phyloP scores from a whole-genome alignment of 2,329 filamentous ascomycete species.

The Aspergillus spinulosporus region DNA sequence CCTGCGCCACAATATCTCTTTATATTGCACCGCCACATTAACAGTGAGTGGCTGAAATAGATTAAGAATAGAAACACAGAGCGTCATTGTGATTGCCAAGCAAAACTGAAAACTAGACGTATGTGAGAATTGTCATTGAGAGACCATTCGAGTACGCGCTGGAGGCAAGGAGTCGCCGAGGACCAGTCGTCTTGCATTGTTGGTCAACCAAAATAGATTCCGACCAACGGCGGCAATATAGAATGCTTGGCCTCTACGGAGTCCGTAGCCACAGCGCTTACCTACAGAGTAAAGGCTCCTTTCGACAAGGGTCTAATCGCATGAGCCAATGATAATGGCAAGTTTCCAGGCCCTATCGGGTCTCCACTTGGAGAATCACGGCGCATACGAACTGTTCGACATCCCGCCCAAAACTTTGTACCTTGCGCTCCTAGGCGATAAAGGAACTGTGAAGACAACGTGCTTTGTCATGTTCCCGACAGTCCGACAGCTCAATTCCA shows the following conservation, averaged over 20 bases:
- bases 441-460: conserved; percentile 53
- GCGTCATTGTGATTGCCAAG: background rate
- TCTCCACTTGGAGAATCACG: conserved; percentile 56
- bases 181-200: background rate
- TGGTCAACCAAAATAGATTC: conserved; percentile 2
- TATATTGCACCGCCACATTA: conserved; percentile 27
- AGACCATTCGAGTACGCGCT: no score
- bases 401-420: conserved; percentile 51
- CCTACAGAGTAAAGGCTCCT: background rate
- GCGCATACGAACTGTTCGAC: conserved; percentile 53
- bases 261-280: conserved; percentile 9
- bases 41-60: conserved; percentile 13
- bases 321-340: conserved; percentile 20
- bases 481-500: conserved; percentile 45
- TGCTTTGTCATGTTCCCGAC: conserved; percentile 51
- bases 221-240: conserved; percentile 12
- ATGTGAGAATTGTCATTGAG: background rate
- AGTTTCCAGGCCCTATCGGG: conserved; percentile 56
- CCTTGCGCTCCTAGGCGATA: conserved; percentile 59
- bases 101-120: background rate
- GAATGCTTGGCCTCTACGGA: conserved; percentile 10
- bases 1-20: conserved; percentile 28
- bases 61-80: conserved; percentile 14
- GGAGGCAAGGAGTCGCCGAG: background rate
- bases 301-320: background rate